These are phyloP conservation scores for Avena insularis DNA, from an alignment of 176 grass and related monocot genomes.

Conservation along the genomic window DNA sequence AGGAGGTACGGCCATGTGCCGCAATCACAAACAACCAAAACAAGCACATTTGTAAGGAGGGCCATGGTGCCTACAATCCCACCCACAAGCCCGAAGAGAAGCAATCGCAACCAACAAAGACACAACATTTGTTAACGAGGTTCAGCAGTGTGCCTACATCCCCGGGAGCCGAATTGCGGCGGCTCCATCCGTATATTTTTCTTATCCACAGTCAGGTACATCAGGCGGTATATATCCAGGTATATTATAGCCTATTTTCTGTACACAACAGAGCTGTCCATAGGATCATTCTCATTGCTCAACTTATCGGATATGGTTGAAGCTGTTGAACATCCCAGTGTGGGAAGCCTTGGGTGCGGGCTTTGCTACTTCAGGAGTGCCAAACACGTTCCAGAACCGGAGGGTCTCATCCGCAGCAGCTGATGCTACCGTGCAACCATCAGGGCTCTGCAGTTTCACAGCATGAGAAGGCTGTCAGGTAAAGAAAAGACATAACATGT, in stretches of 20 bases:
- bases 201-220: not conserved
- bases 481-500: conserved; percentile 8
- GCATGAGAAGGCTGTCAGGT: conserved; percentile 19
- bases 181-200: not conserved
- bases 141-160: not conserved
- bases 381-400: conserved; percentile 76
- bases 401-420: conserved; percentile 69
- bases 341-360: conserved; percentile 50
- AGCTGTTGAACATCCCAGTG: conserved; percentile 67
- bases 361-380: conserved; percentile 57
- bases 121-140: not conserved
- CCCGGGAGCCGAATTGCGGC: not conserved
- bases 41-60: too few relatives aligned
- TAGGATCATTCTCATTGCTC: not conserved
- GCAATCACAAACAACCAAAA: too few relatives aligned
- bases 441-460: conserved; percentile 59
- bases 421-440: conserved; percentile 70
- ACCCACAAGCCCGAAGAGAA: not conserved
- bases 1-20: too few relatives aligned
- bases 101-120: conserved; percentile 7
- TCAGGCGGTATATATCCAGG: not conserved
- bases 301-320: conserved; percentile 60
- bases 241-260: conserved; percentile 13
- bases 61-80: too few relatives aligned
- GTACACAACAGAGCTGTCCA: conserved; percentile 1